phyloP scores from a whole-genome alignment of 1,284 basidiomycete genomes.

The Pseudozyma sp. region DNA sequence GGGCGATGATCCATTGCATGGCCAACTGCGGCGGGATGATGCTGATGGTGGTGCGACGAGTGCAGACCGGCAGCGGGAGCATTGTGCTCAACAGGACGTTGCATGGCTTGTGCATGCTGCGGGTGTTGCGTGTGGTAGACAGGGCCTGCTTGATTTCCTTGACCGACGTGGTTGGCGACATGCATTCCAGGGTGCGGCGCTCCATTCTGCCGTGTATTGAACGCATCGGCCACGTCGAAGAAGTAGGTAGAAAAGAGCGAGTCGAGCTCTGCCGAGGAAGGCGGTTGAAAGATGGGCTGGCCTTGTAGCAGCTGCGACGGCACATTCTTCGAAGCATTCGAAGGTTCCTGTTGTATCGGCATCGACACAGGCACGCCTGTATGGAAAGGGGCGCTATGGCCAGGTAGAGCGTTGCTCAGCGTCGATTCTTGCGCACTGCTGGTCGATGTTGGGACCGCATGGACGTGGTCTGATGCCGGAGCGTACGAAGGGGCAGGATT shows the following conservation, averaged over 20 bases:
- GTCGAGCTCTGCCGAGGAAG: constrained; percentile 47
- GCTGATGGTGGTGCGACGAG: not conserved
- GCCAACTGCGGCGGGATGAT: not conserved
- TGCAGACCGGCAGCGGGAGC: not conserved
- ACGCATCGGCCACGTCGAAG: constrained; percentile 43
- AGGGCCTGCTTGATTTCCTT: constrained; percentile 1
- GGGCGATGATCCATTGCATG: not conserved
- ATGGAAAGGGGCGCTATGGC: not conserved
- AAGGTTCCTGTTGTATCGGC: constrained; percentile 6
- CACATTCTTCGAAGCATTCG: constrained; percentile 6
- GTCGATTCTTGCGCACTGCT: constrained; percentile 3
- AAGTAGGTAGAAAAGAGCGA: constrained; percentile 53
- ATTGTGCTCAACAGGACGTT: not conserved
- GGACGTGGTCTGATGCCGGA: not conserved
- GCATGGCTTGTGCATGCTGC: not conserved
- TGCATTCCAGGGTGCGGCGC: constrained; percentile 7
- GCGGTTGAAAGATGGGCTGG: constrained; percentile 47
- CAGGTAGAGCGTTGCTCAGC: constrained; percentile 15
- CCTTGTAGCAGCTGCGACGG: constrained; percentile 30
- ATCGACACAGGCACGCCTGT: constrained; percentile 4
- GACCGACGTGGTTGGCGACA: not conserved
- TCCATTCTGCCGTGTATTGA: constrained; percentile 12
- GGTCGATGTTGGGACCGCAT: not conserved
- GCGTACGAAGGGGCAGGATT: constrained; percentile 10
- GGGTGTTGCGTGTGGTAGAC: constrained; percentile 4